A percentile compares a stretch with the other conserved stretches of the same genome.
phyloP scores from a whole-genome alignment of 73 alveolate species.

The Paramecium primaurelia region DNA sequence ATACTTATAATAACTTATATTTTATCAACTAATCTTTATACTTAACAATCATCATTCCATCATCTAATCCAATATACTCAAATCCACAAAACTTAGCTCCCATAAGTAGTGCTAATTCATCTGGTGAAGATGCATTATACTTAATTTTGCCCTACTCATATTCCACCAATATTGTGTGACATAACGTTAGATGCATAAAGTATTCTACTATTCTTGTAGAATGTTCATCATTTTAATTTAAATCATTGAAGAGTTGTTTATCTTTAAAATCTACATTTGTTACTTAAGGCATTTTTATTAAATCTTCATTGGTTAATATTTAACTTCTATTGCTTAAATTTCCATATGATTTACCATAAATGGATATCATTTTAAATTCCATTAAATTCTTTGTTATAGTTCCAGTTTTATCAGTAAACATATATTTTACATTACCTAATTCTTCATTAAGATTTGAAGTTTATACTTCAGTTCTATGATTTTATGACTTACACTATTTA shows the following conservation, averaged over 20 bases:
- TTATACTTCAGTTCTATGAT: constrained; percentile 71
- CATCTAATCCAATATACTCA: constrained; percentile 61
- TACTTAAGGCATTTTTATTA: not conserved
- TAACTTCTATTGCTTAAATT: not conserved
- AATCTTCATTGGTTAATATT: not conserved
- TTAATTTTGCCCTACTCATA: constrained; percentile 50
- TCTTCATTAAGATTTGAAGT: constrained; percentile 87
- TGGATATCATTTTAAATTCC: constrained; percentile 75
- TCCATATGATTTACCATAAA: constrained; percentile 71
- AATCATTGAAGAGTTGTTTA: not conserved
- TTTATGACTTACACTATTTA: constrained; percentile 63
- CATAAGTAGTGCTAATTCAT: constrained; percentile 84
- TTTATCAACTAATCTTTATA: constrained; percentile 59
- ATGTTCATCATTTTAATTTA: not conserved
- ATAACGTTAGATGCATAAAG: constrained; percentile 71
- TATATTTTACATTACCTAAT: constrained; percentile 78
- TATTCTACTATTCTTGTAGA: constrained; percentile 52
- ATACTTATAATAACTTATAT: constrained; percentile 73
- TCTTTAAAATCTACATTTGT: constrained; percentile 58
- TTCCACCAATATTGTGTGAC: constrained; percentile 87
- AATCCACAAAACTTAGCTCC: constrained; percentile 78
- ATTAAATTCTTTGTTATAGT: constrained; percentile 83
- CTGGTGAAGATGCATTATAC: constrained; percentile 87
- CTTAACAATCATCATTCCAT: constrained; percentile 46
- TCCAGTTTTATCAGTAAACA: constrained; percentile 88